phyloP scores from a whole-genome alignment of 495 filamentous ascomycete genomes.

The Daldinia grandis region DNA sequence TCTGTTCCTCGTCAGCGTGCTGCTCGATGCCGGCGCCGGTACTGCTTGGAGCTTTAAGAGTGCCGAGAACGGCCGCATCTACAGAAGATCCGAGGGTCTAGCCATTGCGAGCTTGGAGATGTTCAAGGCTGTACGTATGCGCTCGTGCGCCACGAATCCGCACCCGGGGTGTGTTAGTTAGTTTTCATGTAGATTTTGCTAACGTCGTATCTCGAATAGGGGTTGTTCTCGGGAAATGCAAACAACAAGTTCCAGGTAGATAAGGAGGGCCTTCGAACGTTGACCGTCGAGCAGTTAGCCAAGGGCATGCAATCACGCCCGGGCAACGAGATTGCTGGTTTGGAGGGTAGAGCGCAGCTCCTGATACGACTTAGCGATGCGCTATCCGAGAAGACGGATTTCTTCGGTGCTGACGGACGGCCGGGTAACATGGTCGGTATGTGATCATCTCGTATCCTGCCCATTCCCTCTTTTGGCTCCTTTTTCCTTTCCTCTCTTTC shows the following conservation, averaged over 20 bases:
- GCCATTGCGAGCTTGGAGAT: conserved; percentile 96
- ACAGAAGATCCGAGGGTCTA: conserved; percentile 87
- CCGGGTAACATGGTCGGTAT: conserved; percentile 96
- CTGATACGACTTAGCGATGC: conserved; percentile 79
- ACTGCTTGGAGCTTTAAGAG: conserved; percentile 89
- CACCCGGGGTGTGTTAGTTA: neutral
- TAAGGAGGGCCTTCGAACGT: conserved; percentile 74
- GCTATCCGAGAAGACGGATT: conserved; percentile 75
- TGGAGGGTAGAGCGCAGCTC: conserved; percentile 86
- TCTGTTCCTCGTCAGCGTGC: conserved; percentile 87
- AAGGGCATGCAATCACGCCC: conserved; percentile 85
- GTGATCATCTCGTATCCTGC: conserved; percentile 28
- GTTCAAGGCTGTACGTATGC: conserved; percentile 74
- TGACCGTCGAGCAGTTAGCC: conserved; percentile 74
- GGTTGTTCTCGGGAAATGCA: conserved; percentile 86
- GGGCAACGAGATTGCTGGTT: conserved; percentile 82
- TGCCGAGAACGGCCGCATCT: conserved; percentile 85
- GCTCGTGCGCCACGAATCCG: neutral
- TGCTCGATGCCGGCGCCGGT: conserved; percentile 88
- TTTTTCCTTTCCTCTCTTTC: neutral
- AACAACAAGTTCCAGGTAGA: conserved; percentile 89
- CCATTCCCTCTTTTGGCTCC: neutral
- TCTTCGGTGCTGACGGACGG: conserved; percentile 84
- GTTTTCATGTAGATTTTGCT: conserved; percentile 2
- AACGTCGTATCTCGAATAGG: conserved; percentile 49